These are phyloP conservation scores for Neonectria coccinea DNA, from an alignment of 2,329 filamentous ascomycete species.

Conservation along the genomic window DNA sequence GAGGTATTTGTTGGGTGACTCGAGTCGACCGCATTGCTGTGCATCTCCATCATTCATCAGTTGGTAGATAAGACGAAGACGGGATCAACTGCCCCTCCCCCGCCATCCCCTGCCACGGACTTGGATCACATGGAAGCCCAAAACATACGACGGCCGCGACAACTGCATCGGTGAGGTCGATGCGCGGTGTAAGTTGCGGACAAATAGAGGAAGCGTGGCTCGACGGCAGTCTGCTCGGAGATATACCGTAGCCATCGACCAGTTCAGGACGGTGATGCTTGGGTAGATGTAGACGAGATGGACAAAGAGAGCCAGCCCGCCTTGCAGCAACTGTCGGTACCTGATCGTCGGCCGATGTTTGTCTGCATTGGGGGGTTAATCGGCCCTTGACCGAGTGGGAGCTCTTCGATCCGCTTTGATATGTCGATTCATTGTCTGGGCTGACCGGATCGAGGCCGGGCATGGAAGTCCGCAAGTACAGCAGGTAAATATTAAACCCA, in stretches of 20 bases:
- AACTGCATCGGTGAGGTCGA: conserved; percentile 27
- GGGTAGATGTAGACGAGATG: conserved; percentile 10
- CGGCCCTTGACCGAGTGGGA: conserved; percentile 3
- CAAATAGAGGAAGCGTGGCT: conserved; percentile 8
- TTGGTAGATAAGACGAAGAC: neutral
- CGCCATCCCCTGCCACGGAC: conserved; percentile 30
- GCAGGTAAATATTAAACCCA: conserved; percentile 1
- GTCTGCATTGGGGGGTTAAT: neutral
- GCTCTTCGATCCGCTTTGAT: conserved; percentile 14
- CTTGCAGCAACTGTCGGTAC: conserved; percentile 40
- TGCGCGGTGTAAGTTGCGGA: conserved; percentile 19
- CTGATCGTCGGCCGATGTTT: conserved; percentile 40
- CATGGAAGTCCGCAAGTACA: conserved; percentile 17
- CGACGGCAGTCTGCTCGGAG: conserved; percentile 4
- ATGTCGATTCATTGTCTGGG: conserved; percentile 6
- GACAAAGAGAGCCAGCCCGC: conserved; percentile 14
- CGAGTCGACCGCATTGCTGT: conserved; percentile 2
- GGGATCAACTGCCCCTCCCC: conserved; percentile 32
- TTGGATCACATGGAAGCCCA: conserved; percentile 41
- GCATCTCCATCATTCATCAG: neutral
- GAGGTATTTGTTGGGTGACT: conserved; percentile 19
- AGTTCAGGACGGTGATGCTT: neutral
- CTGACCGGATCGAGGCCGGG: conserved; percentile 21
- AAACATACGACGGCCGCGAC: conserved; percentile 35
- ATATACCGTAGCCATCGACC: conserved; percentile 9